These are phyloP conservation scores for Kurtzmaniella quercitrusa DNA, from an alignment of 1,139 yeast genomes.

Conservation along the genomic window DNA sequence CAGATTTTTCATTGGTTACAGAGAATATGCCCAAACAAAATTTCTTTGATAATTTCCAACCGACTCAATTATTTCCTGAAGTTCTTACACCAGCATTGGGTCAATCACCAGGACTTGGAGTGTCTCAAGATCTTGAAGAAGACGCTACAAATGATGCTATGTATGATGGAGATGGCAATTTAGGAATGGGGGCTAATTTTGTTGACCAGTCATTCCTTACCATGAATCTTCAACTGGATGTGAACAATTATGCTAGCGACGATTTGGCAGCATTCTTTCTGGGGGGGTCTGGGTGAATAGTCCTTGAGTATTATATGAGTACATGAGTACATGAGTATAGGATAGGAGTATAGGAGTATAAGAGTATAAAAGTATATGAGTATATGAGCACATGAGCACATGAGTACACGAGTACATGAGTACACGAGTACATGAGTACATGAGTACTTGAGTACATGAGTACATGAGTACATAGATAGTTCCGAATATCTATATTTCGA, in stretches of 20 bases:
- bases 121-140: neutral
- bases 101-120: constrained; percentile 26
- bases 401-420: too few species aligned
- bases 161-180: constrained; percentile 3
- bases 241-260: constrained; percentile 27
- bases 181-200: constrained; percentile 20
- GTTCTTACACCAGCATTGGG: constrained; percentile 28
- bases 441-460: too few species aligned
- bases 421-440: too few species aligned
- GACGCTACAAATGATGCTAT: neutral
- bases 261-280: constrained; percentile 21
- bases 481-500: too few species aligned
- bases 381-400: too few species aligned
- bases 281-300: neutral
- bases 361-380: too few species aligned
- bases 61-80: constrained; percentile 47
- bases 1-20: constrained; percentile 45
- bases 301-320: neutral
- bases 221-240: constrained; percentile 42
- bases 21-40: constrained; percentile 39
- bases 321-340: too few species aligned
- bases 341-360: too few species aligned
- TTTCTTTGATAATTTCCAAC: constrained; percentile 46
- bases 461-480: too few species aligned
- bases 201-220: constrained; percentile 41